Evolutionary conservation across 129 eudicot genomes (phyloP).

Genomic region (Smallanthus sonchifolius): DNA sequence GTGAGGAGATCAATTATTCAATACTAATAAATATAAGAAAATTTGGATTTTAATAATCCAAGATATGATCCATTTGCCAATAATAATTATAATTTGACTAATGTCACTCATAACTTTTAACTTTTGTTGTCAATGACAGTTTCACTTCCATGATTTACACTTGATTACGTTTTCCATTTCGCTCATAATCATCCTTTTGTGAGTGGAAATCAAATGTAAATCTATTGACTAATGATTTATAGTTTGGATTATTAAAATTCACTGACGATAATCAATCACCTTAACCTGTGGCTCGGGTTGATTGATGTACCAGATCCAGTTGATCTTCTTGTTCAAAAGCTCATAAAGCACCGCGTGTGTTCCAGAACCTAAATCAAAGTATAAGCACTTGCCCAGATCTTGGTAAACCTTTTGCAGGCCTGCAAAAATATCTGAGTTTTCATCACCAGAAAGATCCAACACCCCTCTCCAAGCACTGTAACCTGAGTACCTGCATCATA

Average conservation of each 20-base stretch:
- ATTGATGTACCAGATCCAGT: constrained; percentile 89
- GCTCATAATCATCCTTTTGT: too few species aligned
- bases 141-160: too few species aligned
- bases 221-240: background rate
- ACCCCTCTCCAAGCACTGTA: constrained; percentile 99
- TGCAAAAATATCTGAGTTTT: constrained; percentile 42
- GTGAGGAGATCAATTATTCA: background rate
- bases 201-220: too few species aligned
- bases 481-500: constrained; percentile 67
- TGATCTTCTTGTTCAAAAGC: constrained; percentile 66
- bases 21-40: background rate
- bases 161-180: too few species aligned
- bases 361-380: constrained; percentile 58
- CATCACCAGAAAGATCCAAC: constrained; percentile 49
- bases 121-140: too few species aligned
- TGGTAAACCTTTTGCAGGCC: constrained; percentile 54
- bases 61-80: too few species aligned
- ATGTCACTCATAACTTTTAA: too few species aligned
- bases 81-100: too few species aligned
- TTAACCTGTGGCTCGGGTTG: constrained; percentile 78
- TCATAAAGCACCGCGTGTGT: constrained; percentile 70
- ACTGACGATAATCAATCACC: constrained; percentile 31
- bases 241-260: too few species aligned
- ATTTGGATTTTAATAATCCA: too few species aligned
- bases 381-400: constrained; percentile 78